Evolutionary conservation across 169 alveolate species (phyloP), one percentile per base, ranked within the genome.

Genomic region (Cryptosporidium meleagridis): DNA sequence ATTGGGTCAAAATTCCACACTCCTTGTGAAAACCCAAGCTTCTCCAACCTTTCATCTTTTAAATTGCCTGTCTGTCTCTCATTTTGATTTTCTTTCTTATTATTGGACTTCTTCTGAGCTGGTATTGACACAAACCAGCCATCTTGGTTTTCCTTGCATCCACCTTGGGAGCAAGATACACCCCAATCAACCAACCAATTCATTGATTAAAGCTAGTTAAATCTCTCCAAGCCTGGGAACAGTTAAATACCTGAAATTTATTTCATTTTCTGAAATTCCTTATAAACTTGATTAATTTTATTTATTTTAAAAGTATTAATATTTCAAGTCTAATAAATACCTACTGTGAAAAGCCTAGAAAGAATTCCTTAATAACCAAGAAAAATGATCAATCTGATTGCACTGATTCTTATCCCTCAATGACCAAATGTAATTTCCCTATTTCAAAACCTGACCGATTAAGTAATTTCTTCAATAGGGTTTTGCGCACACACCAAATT

Each of bases 101-200:
- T 45, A 23, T 48, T 61, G 39, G 71, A 39, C 58, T 75, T 59
- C 23, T 33, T 75, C 29, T 75, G 62, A 6, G 61, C 29, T n/a
- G 71, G 71, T 21, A 39, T 39, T 8, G 86, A 29, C 29, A 75
- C 58, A 35, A 75, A 75, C 86, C 86, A 75, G 6, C 73, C 86
- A 4, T 75, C 86, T 41, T 75, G 86, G 35, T 75, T 75, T 26
- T 75, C 86, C 23, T 58, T 75, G 35, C 86, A 75, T 52, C 72
- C 86, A 29, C 86, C 86, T n/a, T 75, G 86, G 14, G 86, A 75
- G 39, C 86, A 75, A 45, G 86, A 75, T 14, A 58, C 86, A 16
- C 86, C 86, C 86, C 86, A 75, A n/a, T 59, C 72, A 53, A 75
- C 68, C n/a, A 75, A 16, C 86, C 70, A 75, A 58, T 53, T 33